These are phyloP conservation scores for Coffea canephora DNA, from an alignment of 257 asterid species.

Conservation along the genomic window DNA sequence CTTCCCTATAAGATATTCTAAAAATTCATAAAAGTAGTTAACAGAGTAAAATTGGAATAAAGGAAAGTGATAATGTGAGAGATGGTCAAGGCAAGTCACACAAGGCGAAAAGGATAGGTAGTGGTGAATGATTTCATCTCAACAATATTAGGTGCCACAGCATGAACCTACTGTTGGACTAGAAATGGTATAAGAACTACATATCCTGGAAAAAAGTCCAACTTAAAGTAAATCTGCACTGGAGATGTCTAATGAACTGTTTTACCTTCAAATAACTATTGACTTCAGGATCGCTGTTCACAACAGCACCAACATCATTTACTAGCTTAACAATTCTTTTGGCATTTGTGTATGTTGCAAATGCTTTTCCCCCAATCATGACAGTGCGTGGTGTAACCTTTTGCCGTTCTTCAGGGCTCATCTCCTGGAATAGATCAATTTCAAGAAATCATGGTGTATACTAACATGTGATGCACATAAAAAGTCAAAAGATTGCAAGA, in stretches of 20 bases:
- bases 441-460: neutral
- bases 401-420: constrained; percentile 85
- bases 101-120: neutral
- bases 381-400: constrained; percentile 81
- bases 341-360: constrained; percentile 96
- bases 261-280: constrained; percentile 77
- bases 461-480: neutral
- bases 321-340: constrained; percentile 96
- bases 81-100: neutral
- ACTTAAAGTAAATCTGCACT: neutral
- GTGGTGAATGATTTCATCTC: neutral
- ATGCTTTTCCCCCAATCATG: constrained; percentile 99
- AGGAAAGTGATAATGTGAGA: neutral
- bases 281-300: constrained; percentile 92
- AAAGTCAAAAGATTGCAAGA: too few species aligned
- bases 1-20: neutral
- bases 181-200: neutral
- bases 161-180: neutral
- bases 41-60: neutral
- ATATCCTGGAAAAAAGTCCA: neutral
- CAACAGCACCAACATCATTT: constrained; percentile 89
- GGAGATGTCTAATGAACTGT: neutral
- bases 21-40: neutral
- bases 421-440: constrained; percentile 57
- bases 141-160: neutral